Percentiles rank a stretch among this genome's conserved stretches.
Conservation (phyloP, 352 stramenopile species). For the Globisporangium ultimum region DNA sequence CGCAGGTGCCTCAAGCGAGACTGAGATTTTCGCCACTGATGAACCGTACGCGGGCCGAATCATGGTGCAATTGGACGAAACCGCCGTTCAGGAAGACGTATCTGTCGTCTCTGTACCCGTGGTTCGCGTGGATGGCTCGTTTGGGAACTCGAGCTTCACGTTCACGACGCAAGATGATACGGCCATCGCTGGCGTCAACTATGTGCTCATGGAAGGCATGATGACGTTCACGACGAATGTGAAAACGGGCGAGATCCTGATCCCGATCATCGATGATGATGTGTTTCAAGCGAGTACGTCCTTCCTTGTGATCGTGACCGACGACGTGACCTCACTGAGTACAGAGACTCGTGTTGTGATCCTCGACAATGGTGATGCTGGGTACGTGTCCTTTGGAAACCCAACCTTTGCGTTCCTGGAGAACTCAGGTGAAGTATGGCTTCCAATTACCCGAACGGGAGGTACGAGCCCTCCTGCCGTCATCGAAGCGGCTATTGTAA, state of each 20-base stretch:
- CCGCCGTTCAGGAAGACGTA: conserved; percentile 29
- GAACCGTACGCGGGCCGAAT: conserved; percentile 27
- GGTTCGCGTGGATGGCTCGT: conserved; percentile 49
- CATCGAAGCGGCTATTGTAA: conserved; percentile 22
- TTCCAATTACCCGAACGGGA: conserved; percentile 30
- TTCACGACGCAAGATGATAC: conserved; percentile 34
- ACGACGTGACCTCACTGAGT: conserved; percentile 16
- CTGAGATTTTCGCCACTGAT: conserved; percentile 29
- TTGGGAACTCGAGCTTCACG: conserved; percentile 29
- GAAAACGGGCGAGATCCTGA: conserved; percentile 20
- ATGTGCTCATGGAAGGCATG: conserved; percentile 8
- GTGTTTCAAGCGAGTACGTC: conserved; percentile 39
- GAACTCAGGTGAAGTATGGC: conserved; percentile 18
- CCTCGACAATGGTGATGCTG: conserved; percentile 51
- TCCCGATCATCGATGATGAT: conserved; percentile 41
- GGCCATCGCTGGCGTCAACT: conserved; percentile 33
- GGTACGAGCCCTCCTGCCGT: conserved; percentile 22
- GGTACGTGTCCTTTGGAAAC: conserved; percentile 38
- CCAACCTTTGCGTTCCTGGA: conserved; percentile 22
- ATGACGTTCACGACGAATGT: conserved; percentile 26
- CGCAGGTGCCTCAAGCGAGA: conserved; percentile 16
- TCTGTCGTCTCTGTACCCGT: conserved; percentile 27
- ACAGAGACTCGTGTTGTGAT: conserved; percentile 35
- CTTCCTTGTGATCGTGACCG: conserved; percentile 35
- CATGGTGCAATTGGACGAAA: conserved; percentile 13